These are phyloP conservation scores for Phialophora verrucosa DNA, from an alignment of 2,329 filamentous ascomycete genomes.

Conservation along the genomic window DNA sequence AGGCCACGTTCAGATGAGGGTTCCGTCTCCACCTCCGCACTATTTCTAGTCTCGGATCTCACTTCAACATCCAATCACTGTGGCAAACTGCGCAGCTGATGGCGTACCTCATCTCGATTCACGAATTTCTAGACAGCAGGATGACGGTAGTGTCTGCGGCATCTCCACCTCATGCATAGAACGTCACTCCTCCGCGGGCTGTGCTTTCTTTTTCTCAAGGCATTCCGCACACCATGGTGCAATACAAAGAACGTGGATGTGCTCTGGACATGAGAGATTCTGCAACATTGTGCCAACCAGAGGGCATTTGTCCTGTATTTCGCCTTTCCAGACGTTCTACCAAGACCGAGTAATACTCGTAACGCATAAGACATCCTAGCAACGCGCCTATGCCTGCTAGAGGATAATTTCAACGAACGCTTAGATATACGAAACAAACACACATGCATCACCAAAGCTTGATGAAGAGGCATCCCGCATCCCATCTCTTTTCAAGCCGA, in stretches of 20 bases:
- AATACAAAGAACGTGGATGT: neutral
- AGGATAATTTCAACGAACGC: neutral
- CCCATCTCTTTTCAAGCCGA: neutral
- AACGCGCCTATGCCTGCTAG: neutral
- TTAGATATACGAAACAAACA: neutral
- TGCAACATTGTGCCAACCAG: neutral
- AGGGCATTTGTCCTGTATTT: neutral
- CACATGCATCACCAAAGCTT: neutral
- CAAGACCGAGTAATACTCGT: neutral
- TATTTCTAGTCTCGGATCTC: constrained; percentile 3
- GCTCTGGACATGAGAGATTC: neutral
- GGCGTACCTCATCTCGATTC: constrained; percentile 5
- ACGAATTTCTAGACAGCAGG: neutral
- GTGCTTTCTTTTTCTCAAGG: neutral
- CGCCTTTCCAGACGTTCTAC: neutral
- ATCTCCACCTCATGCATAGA: neutral
- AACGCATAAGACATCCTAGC: neutral
- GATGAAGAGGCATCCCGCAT: neutral
- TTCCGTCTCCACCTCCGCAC: constrained; percentile 12
- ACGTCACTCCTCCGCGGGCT: neutral
- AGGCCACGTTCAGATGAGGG: neutral
- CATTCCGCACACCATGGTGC: neutral
- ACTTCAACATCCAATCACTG: neutral
- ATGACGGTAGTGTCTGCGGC: neutral
- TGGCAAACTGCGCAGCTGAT: neutral